These are phyloP conservation scores for Kazachstania bromeliacearum DNA, from an alignment of 805 yeast genomes.

Conservation along the genomic window DNA sequence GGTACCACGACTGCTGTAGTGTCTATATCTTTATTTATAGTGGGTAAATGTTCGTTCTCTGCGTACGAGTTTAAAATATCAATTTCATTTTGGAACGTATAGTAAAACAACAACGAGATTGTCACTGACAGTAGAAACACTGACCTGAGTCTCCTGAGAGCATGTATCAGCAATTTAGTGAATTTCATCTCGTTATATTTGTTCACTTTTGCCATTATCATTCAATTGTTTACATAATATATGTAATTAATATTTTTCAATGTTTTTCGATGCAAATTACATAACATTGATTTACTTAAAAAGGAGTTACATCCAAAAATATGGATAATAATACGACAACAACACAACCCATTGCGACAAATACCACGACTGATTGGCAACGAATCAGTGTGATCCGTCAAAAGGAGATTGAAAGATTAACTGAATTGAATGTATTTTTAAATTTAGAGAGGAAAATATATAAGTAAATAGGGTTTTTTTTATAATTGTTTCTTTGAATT, in stretches of 20 bases:
- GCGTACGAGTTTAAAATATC: conserved; percentile 29
- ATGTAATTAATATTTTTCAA: too few relatives aligned
- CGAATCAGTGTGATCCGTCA: conserved; percentile 13
- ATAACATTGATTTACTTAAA: too few relatives aligned
- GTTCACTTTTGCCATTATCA: too few relatives aligned
- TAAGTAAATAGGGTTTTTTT: conserved; percentile 9
- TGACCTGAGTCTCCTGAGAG: conserved; percentile 19
- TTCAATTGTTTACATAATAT: too few relatives aligned
- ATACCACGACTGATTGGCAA: conserved; percentile 12
- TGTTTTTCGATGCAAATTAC: too few relatives aligned
- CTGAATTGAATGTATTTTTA: conserved; percentile 15
- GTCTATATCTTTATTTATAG: conserved; percentile 13
- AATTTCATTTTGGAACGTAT: conserved; percentile 30
- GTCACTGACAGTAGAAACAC: conserved; percentile 23
- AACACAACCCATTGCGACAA: background rate
- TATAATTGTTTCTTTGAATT: conserved; percentile 28
- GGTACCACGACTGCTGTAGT: background rate
- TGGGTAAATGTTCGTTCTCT: conserved; percentile 28
- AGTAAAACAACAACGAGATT: conserved; percentile 26
- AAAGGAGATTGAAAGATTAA: conserved; percentile 14
- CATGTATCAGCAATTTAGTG: conserved; percentile 9
- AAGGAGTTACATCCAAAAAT: background rate
- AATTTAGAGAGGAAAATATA: conserved; percentile 13
- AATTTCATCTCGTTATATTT: conserved; percentile 14
- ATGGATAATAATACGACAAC: too few relatives aligned